Conservation (phyloP, 768 basidiomycete species). For the Gloeopeniophorella convolvens region DNA sequence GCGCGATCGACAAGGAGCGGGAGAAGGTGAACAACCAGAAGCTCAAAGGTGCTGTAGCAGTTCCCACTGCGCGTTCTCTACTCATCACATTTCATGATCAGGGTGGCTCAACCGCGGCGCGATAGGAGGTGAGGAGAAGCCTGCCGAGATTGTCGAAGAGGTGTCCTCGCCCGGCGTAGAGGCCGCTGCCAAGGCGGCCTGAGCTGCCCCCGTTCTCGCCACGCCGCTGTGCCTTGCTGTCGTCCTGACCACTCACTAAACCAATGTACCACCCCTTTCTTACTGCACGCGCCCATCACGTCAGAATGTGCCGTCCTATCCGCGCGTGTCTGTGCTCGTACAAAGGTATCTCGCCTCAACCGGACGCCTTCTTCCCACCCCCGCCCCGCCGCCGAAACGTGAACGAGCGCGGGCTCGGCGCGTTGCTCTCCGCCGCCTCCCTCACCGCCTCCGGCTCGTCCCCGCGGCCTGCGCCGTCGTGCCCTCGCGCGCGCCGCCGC, state of each 20-base stretch:
- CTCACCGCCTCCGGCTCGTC: too few species aligned
- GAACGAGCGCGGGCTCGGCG: too few species aligned
- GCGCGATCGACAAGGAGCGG: constrained; percentile 57
- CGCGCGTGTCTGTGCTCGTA: too few species aligned
- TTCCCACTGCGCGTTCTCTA: background rate
- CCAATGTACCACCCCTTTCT: background rate
- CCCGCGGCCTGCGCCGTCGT: too few species aligned
- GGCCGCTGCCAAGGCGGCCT: background rate
- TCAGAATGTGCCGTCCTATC: too few species aligned
- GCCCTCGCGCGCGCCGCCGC: too few species aligned
- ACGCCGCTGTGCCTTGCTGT: background rate
- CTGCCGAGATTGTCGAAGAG: constrained; percentile 7
- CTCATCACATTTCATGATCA: background rate
- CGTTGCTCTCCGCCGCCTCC: too few species aligned
- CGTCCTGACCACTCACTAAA: background rate
- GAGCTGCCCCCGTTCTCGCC: background rate
- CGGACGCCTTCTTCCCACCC: too few species aligned
- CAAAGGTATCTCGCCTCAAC: too few species aligned
- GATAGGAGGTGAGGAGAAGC: constrained; percentile 2
- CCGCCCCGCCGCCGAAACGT: too few species aligned
- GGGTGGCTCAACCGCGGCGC: constrained; percentile 16
- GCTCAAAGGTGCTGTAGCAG: constrained; percentile 52
- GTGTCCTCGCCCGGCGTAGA: constrained; percentile 8
- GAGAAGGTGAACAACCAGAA: constrained; percentile 62
- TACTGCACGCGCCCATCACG: too few species aligned